phyloP scores from a whole-genome alignment of 129 eudicot genomes.

The Tanacetum coccineum region DNA sequence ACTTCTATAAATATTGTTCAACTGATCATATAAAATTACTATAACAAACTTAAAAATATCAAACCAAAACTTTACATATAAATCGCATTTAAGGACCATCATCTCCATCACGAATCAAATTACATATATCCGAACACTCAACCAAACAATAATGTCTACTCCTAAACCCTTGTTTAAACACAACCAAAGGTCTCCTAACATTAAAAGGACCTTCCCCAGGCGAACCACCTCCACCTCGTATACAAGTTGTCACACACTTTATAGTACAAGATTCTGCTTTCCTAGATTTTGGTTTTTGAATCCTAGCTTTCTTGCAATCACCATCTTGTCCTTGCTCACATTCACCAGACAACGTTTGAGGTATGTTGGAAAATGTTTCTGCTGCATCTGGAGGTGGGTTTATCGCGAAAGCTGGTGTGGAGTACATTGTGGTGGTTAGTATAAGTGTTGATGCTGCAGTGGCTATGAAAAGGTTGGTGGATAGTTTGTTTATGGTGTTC shows the following conservation, averaged over 20 bases:
- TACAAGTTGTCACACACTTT: constrained; percentile 80
- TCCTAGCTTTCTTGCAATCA: constrained; percentile 65
- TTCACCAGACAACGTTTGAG: constrained; percentile 63
- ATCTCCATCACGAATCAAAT: constrained; percentile 84
- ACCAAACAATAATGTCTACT: constrained; percentile 88
- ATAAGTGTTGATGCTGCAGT: constrained; percentile 38
- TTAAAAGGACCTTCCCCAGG: constrained; percentile 97
- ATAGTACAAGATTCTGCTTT: constrained; percentile 78
- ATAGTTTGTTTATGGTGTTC: not conserved
- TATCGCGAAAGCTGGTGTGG: constrained; percentile 41
- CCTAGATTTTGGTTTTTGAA: constrained; percentile 81
- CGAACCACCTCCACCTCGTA: constrained; percentile 78
- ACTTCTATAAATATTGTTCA: constrained; percentile 17
- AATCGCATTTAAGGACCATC: constrained; percentile 58
- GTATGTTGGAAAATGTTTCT: constrained; percentile 76
- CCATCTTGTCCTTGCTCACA: constrained; percentile 37
- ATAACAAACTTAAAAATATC: constrained; percentile 10
- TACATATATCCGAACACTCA: constrained; percentile 93
- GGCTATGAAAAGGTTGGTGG: constrained; percentile 22
- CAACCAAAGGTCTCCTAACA: constrained; percentile 74
- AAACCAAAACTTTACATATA: not conserved
- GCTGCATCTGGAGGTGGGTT: constrained; percentile 45
- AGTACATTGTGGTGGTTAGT: constrained; percentile 11
- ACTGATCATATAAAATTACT: constrained; percentile 7
- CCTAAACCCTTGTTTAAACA: constrained; percentile 84